Percentiles rank a stretch among this genome's conserved stretches.
Evolutionary conservation across 129 eudicot genomes (phyloP).

Genomic region (Kitagawia praeruptora): DNA sequence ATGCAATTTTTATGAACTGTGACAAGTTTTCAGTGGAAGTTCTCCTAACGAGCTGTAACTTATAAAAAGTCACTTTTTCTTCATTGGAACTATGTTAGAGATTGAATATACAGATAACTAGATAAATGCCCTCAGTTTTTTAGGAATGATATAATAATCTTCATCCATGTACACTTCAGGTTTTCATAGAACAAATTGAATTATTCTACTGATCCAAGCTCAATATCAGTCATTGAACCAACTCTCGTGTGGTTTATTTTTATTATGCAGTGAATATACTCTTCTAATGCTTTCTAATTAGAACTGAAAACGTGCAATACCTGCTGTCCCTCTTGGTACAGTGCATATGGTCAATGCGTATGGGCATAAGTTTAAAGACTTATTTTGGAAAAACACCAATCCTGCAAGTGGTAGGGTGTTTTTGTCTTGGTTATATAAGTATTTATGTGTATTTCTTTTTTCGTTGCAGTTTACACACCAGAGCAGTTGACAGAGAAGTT

Average conservation of each 20-base stretch:
- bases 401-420: no score
- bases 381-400: background rate
- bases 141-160: background rate
- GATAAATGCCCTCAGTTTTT: background rate
- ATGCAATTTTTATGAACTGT: background rate
- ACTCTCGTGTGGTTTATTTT: background rate
- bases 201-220: background rate
- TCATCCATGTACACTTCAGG: background rate
- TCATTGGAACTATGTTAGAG: background rate
- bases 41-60: background rate
- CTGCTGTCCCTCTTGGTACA: background rate
- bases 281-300: background rate
- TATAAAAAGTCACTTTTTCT: background rate
- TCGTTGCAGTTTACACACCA: slow-evolving; percentile 73
- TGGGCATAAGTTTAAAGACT: background rate
- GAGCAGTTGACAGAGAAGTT: slow-evolving; percentile 95
- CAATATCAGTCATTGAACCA: background rate
- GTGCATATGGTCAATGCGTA: background rate
- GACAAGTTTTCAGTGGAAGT: background rate
- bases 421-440: background rate
- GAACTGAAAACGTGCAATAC: background rate
- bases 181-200: background rate
- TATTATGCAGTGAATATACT: background rate
- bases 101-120: background rate
- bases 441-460: background rate